Base-by-base conservation (phyloP, 2,329 filamentous ascomycete genomes). In the Alternaria metachromatica region DNA sequence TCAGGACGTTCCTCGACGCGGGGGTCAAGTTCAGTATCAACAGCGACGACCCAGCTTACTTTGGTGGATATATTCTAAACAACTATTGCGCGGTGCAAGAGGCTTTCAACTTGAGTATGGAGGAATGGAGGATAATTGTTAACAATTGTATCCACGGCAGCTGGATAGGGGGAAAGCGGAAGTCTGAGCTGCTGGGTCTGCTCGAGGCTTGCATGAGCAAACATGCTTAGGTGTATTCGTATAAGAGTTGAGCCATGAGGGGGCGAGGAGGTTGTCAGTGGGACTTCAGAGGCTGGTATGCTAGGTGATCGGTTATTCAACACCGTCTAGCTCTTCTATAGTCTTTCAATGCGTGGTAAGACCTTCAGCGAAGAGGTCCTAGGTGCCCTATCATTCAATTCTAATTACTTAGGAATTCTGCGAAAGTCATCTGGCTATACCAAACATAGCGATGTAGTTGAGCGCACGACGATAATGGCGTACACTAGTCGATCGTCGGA, bases 61-160 rank as follows among this genome's bases (percentile, higher is more conserved):
- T 94, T 80, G 90, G 90, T 4, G 89, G 88, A 0, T 93, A 93
- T 77, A 87, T 94, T 57, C 81, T 91, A 55, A 90, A 92, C 71
- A 93, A 93, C 69, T 94, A 91, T 80, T 90, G 88, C 71, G 89
- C 89, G 1, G 89, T 94, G 28, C 91, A 94, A 77, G 89, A 92
- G 45, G 88, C 89, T 1, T 93, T 93, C 76, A 75, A 81, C 5
- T 78, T 94, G 67, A 84, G 78, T 21, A 79, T 89, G 5, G 78
- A 81, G n/a, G 90, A 94, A 58, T 94, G 91, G 92, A 84, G 82
- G 67, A 80, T 74, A 6, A 90, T 94, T 72, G 88, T 86, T 11
- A 83, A 83, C 66, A 87, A 87, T 41, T 84, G 87, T 20, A 88
- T 93, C 11, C 82, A 87, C 64, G 89, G 88, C 23, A 93, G 90